Evolutionary conservation across 306 rosid species (phyloP), one percentile per base, ranked within the genome.

Genomic region (Urtica urens): DNA sequence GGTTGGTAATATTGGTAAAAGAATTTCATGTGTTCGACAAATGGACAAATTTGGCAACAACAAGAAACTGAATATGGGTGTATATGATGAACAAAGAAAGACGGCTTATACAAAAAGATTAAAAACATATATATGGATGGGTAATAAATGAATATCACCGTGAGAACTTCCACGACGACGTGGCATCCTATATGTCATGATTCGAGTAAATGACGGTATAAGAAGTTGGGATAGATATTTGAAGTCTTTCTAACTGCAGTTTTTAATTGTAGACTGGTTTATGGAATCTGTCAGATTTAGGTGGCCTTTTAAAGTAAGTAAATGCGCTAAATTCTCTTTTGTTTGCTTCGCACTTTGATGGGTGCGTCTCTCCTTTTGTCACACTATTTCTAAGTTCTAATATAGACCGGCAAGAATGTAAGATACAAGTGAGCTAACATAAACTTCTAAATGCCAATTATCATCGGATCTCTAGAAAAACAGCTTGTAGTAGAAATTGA

Each of bases 1-100:
- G 52, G 52, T 46, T 26, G 52, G 20, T 24, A 34, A 25, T 46
- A 15, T 24, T 46, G 52, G 28, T 25, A 15, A 46, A 22, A 12
- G 35, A 3, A 14, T 46, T 46, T 14, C 27, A 46, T 2, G 33
- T 11, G 13, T 46, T 16, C n/a, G 40, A 35, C n/a, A 14, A 10
- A 35, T 10, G 33, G 6, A 35, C 3, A 7, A 35, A 35, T n/a
- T n/a, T n/a, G n/a, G n/a, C n/a, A n/a, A n/a, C n/a, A 4, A 35
- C 40, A 4, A 35, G 4, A 35, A 10, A 7, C n/a, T 7, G n/a
- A 40, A 5, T 4, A 40, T 15, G 0, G 3, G 12, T 15, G 11
- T 40, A 6, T 31, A n/a, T n/a, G 23, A 1, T 23, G 24, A n/a
- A n/a, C n/a, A n/a, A n/a, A n/a, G n/a, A n/a, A n/a, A n/a, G n/a